Base-by-base conservation (phyloP, 352 stramenopile genomes). In the Hyaloperonospora arabidopsidis region DNA sequence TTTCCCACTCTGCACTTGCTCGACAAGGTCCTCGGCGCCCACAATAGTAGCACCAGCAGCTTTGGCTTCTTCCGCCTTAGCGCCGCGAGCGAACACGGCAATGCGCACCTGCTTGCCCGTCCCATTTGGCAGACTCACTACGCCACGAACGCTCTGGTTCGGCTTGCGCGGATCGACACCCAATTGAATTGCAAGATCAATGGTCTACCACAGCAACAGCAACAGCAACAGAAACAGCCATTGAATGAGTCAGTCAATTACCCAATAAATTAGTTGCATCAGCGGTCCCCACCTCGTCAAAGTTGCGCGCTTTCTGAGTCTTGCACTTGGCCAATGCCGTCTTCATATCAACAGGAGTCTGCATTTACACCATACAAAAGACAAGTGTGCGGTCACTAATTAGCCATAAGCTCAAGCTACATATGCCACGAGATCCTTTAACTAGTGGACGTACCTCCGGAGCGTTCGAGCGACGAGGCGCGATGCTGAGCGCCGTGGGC, bases 1-100 rank as follows among this genome's bases (percentile, higher is more conserved):
- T 48, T 96, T 86, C 49, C 90, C 85, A 45, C 80, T 91, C 69
- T 95, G 83, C 47, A 97, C 78, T 45, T 78, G 62, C 49, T 95
- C 86, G 21, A 97, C 76, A 23, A 97, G 74, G 55, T 97, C 88
- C 47, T 97, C 89, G 14, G 84, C 87, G 39, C 90, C 90, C 28
- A 97, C 89, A 36, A 97, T 84, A 32, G 81, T 79, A 14, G 90
- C 90, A 17, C 90, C 90, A 23, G 90, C 90, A 41, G 75, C 85
- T 62, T 81, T 92, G 44, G 90, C 90, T 50, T 95, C 87, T 55
- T 95, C 88, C 17, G 84, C 88, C 67, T 93, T 94, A 14, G 73
- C 68, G 47, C 87, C 89, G 41, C 86, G 81, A 40, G 87, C 87
- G 59, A 97, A 97, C 36, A 97, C 90, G 0, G 88, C 88, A 32